These are phyloP conservation scores for Saccharomycopsis babjevae DNA, from an alignment of 805 yeast species.

Conservation along the genomic window DNA sequence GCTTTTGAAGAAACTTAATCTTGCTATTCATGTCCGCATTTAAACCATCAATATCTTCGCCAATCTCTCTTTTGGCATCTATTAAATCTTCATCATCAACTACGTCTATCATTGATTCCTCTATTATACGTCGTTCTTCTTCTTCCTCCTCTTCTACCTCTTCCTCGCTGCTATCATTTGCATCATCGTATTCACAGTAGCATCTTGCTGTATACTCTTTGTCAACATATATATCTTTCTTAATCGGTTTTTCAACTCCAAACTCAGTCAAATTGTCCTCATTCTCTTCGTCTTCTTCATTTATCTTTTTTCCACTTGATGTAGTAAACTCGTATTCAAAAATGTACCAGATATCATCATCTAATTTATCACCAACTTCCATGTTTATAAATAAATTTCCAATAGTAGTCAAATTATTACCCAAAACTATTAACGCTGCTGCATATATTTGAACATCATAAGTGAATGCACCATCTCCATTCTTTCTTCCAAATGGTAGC, in stretches of 20 bases:
- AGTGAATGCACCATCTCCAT: conserved; percentile 48
- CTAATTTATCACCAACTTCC: conserved; percentile 51
- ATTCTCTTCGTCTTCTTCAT: conserved; percentile 22
- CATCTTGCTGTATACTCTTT: conserved; percentile 29
- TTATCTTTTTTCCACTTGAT: conserved; percentile 26
- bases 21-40: background rate
- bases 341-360: conserved; percentile 55
- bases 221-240: conserved; percentile 18
- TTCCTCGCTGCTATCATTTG: conserved; percentile 16
- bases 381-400: conserved; percentile 45
- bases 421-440: conserved; percentile 43
- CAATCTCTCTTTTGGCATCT: background rate
- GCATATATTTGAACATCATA: conserved; percentile 50
- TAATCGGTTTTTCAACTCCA: conserved; percentile 4
- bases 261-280: conserved; percentile 20
- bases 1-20: background rate
- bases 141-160: conserved; percentile 3
- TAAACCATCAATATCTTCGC: background rate
- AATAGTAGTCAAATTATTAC: conserved; percentile 37
- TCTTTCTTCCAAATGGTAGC: conserved; percentile 57
- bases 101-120: background rate
- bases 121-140: background rate
- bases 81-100: background rate
- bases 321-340: conserved; percentile 46
- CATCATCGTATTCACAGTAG: conserved; percentile 29